Evolutionary conservation across 2,329 filamentous ascomycete species (phyloP), one percentile per base, ranked within the genome.

Genomic region (Pochonia chlamydosporia): DNA sequence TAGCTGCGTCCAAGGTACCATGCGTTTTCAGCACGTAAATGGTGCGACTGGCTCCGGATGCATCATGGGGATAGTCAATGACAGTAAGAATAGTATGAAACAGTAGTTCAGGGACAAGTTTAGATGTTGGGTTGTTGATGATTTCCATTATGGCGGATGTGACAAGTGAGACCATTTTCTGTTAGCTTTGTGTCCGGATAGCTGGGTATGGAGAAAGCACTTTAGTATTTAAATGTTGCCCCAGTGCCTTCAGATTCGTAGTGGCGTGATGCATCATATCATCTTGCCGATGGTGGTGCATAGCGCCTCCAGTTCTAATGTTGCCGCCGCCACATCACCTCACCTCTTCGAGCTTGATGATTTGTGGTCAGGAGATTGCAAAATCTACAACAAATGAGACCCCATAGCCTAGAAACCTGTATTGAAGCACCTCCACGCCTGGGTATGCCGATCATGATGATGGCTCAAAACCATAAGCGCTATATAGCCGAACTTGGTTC

Each of bases 1-100:
- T 70, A 13, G 70, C 69, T 0, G 64, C 60, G 3, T 55, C 40
- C 5, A 71, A 52, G 14, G 58, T 58, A 4, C 61, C 63, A 47
- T 65, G 68, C 0, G 69, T 71, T 43, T 61, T 66, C 1, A 72
- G 64, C 14, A 71, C 61, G 52, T 64, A 66, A 37, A 61, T 59
- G 3, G 55, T 56, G 14, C 56, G 60, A 11, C 51, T 59, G n/a
- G 54, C 56, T 18, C 58, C 60, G 0, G 55, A 59, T 2, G 59
- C 54, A 24, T 60, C 55, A 8, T 48, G 42, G 21, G 55, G 49
- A 42, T 58, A 57, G 44, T 63, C 54, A 40, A 56, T 54, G n/a
- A 68, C 61, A 0, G 62, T 67, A n/a, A 69, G 53, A 20, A 58
- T 56, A 4, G 64, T 66, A 52, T 68, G 67, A 53, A 61, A 69